Conservation (phyloP, 345 rosid species). For the Gynandropsis gynandra region DNA sequence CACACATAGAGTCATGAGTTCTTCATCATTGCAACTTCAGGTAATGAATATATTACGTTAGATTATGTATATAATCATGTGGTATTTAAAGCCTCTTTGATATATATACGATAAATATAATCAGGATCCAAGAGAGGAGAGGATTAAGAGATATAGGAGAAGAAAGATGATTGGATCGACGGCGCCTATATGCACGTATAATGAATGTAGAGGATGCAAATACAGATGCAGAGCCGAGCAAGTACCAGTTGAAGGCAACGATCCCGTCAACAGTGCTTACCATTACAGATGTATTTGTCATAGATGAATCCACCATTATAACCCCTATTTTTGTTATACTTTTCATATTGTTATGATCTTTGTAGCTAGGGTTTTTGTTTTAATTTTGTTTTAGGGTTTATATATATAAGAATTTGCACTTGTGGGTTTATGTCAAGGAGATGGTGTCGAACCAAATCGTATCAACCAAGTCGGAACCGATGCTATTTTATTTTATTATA, state of each 20-base stretch:
- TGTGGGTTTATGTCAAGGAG: no score
- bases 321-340: no score
- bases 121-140: conserved; percentile 26
- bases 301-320: conserved; percentile 10
- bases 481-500: no score
- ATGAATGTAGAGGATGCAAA: conserved; percentile 77
- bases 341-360: not conserved
- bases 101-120: not conserved
- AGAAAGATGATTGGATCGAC: conserved; percentile 76
- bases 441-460: no score
- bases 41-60: conserved; percentile 25
- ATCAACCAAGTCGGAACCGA: no score
- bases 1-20: conserved; percentile 11
- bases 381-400: no score
- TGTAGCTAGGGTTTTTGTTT: conserved; percentile 18
- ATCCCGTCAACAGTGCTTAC: conserved; percentile 64
- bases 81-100: no score
- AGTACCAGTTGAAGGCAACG: conserved; percentile 75
- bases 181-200: conserved; percentile 63
- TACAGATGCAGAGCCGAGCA: conserved; percentile 67
- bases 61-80: no score
- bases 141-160: conserved; percentile 31
- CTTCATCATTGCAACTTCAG: conserved; percentile 22
- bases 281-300: conserved; percentile 69
- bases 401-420: no score